phyloP scores from a whole-genome alignment of 441 rosid species.

The Breynia disticha region DNA sequence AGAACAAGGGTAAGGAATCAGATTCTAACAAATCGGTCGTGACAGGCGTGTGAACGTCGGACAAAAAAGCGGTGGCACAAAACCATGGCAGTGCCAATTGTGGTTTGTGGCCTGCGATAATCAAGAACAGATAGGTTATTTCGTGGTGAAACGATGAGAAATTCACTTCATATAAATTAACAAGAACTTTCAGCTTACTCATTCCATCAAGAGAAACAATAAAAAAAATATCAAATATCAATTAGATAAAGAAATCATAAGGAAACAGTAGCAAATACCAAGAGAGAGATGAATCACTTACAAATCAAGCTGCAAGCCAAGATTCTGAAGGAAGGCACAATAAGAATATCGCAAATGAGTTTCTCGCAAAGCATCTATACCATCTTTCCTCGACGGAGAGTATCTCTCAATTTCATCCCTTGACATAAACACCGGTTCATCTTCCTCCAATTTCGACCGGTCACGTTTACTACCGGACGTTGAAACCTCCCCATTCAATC shows the following conservation, averaged over 20 bases:
- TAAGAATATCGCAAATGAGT: constrained; percentile 69
- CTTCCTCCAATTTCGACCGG: constrained; percentile 50
- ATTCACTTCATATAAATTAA: background rate
- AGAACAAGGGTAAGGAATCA: constrained; percentile 5
- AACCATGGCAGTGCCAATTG: constrained; percentile 73
- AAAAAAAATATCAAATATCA: background rate
- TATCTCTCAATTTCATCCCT: constrained; percentile 62
- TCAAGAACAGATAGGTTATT: constrained; percentile 1
- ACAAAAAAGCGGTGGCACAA: constrained; percentile 71
- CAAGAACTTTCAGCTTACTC: too few species aligned
- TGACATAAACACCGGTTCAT: constrained; percentile 53
- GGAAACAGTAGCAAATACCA: background rate
- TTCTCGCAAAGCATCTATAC: constrained; percentile 60
- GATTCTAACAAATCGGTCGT: constrained; percentile 68
- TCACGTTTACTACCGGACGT: constrained; percentile 47
- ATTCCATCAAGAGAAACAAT: background rate
- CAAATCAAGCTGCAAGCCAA: constrained; percentile 62
- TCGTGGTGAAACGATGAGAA: background rate
- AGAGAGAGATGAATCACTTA: constrained; percentile 25
- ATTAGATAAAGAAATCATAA: background rate
- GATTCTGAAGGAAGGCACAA: constrained; percentile 60
- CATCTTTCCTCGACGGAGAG: constrained; percentile 80
- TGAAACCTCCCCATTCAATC: constrained; percentile 34
- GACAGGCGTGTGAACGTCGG: constrained; percentile 74
- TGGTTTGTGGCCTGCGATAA: constrained; percentile 61